These are phyloP conservation scores for Ilex asprella DNA, from an alignment of 257 asterid genomes.

Conservation along the genomic window DNA sequence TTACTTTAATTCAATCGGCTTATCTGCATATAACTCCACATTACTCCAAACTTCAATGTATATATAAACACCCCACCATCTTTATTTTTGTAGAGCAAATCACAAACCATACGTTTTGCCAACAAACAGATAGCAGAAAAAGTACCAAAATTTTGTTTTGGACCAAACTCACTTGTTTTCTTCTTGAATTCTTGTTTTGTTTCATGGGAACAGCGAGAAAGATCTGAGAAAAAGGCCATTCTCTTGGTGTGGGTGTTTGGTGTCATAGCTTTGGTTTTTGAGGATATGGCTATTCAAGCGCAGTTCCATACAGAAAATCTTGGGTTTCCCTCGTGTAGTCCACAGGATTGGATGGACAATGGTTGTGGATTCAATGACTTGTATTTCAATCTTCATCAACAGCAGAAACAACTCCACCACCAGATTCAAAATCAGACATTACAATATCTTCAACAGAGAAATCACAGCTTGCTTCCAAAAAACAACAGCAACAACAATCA, in stretches of 20 bases:
- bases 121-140: not conserved
- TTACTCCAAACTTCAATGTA: not conserved
- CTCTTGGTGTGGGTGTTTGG: too few species aligned
- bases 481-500: conserved; percentile 5
- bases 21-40: not conserved
- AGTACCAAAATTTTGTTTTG: not conserved
- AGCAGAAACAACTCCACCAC: not conserved
- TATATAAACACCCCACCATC: not conserved
- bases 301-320: not conserved
- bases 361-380: not conserved
- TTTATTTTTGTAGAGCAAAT: not conserved
- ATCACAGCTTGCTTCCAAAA: conserved; percentile 14
- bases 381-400: not conserved
- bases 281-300: conserved; percentile 1
- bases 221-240: too few species aligned
- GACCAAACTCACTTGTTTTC: not conserved
- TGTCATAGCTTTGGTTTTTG: too few species aligned
- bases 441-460: conserved; percentile 11
- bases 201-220: too few species aligned
- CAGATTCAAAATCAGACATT: not conserved
- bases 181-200: too few species aligned
- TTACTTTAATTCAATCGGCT: conserved; percentile 24
- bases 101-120: not conserved
- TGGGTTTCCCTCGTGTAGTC: not conserved
- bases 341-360: conserved; percentile 1